phyloP scores from a whole-genome alignment of 108 stramenopile species.

The Skeletonema tropicum region DNA sequence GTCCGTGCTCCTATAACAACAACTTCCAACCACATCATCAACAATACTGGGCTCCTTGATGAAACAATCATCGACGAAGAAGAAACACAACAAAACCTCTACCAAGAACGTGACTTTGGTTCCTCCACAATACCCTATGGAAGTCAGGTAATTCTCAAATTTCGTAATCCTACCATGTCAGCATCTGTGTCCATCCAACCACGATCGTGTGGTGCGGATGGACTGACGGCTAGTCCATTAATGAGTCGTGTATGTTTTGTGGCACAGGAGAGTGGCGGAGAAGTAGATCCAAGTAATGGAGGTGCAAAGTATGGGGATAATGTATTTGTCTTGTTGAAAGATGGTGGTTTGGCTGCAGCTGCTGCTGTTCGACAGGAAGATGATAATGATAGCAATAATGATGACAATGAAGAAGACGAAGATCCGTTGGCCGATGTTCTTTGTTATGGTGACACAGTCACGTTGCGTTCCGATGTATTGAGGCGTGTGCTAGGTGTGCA shows the following conservation, averaged over 20 bases:
- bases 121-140: constrained; percentile 21
- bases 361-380: constrained; percentile 11
- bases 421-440: constrained; percentile 10
- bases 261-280: constrained; percentile 30
- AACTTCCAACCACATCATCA: neutral
- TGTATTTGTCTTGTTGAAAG: neutral
- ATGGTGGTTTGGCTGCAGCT: neutral
- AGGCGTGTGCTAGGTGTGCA: constrained; percentile 42
- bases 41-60: neutral
- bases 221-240: neutral
- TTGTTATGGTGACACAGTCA: constrained; percentile 43
- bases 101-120: constrained; percentile 7
- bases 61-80: constrained; percentile 16
- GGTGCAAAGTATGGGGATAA: constrained; percentile 6
- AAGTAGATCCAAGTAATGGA: neutral
- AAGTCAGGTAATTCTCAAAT: constrained; percentile 35
- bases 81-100: neutral
- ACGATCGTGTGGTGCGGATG: neutral
- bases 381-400: neutral
- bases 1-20: neutral
- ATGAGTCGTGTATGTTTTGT: constrained; percentile 30
- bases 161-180: constrained; percentile 26
- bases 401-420: neutral
- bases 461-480: constrained; percentile 23
- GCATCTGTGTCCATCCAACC: constrained; percentile 35